phyloP scores from a whole-genome alignment of 345 rosid genomes.

The Brassica cretica region DNA sequence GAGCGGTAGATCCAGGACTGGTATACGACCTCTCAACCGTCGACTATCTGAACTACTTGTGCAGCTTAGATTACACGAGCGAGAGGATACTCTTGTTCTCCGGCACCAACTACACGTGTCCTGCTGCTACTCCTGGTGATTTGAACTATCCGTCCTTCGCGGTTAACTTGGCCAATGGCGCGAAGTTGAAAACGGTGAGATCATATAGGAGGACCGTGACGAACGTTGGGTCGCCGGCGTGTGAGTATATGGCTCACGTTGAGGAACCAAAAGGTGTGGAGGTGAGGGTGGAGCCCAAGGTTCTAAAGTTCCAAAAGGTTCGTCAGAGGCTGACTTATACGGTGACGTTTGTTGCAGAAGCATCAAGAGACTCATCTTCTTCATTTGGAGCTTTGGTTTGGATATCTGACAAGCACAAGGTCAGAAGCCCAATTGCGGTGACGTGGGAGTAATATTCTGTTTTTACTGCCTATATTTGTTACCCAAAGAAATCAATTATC shows the following conservation, averaged over 20 bases:
- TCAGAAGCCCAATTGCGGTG: slow-evolving; percentile 70
- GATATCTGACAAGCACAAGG: slow-evolving; percentile 52
- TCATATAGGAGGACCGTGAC: slow-evolving; percentile 57
- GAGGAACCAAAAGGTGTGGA: slow-evolving; percentile 52
- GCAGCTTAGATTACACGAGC: slow-evolving; percentile 58
- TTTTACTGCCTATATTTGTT: slow-evolving; percentile 9
- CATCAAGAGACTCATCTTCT: not conserved
- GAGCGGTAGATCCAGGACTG: slow-evolving; percentile 60
- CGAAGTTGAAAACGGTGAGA: slow-evolving; percentile 23
- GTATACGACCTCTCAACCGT: slow-evolving; percentile 47
- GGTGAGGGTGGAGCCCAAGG: slow-evolving; percentile 55
- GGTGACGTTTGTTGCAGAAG: slow-evolving; percentile 43
- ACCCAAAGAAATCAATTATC: not conserved
- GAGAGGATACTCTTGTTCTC: slow-evolving; percentile 56
- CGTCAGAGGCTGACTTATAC: slow-evolving; percentile 61
- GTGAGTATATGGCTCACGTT: slow-evolving; percentile 51
- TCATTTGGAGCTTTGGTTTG: slow-evolving; percentile 65
- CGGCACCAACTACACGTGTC: slow-evolving; percentile 44
- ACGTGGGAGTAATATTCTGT: slow-evolving; percentile 46
- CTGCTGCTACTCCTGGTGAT: slow-evolving; percentile 43
- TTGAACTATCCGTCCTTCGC: slow-evolving; percentile 68
- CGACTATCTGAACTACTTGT: slow-evolving; percentile 56
- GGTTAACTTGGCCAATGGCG: slow-evolving; percentile 46
- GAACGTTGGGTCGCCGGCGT: slow-evolving; percentile 55
- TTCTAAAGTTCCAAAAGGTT: slow-evolving; percentile 47